Base-by-base conservation (phyloP, 2,329 filamentous ascomycete genomes). In the Myriosclerotinia duriaeana region DNA sequence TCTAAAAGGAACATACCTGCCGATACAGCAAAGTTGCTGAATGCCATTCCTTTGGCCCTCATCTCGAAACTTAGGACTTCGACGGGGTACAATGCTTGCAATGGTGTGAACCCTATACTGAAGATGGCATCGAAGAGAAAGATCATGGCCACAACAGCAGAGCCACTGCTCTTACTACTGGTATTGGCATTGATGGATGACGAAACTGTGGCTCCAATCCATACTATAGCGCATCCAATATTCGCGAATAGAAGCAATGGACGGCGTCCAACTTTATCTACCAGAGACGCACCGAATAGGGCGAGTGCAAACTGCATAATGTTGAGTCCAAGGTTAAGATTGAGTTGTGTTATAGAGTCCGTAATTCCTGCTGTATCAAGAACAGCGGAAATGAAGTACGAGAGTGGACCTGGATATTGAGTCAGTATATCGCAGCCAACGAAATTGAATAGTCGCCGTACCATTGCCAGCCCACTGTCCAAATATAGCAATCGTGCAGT, bases 261-360 rank as follows among this genome's bases (percentile, higher is more conserved):
- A 2, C 86, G 83, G 38, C 86, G 84, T n/a, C 85, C 84, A 8
- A 87, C 67, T 0, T 79, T 79, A 44, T 87, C 85, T 2, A 84
- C 83, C 66, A 87, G 78, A 22, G 80, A 77, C 6, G 84, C 83
- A 63, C 86, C 86, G 0, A 81, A 71, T 48, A 85, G 77, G 40
- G 84, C 81, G 70, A 82, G 82, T 30, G 85, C 75, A 15, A 84
- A 80, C 17, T 84, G 82, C 72, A 85, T 83, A 67, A 83, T 77
- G 42, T 81, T 80, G 75, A 83, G 81, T 72, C 80, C 81, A 11
- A 87, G 78, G 1, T 77, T 80, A 71, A 88, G 83, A 64, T 85
- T 82, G 15, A 82, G 80, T 3, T 82, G 79, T 3, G 79, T 73
- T 59, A 85, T 76, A 74, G 81, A 80, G 30, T 79, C 72, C 0